Conservation (phyloP, 345 rosid species). For the Eucalyptus erythrocorys region DNA sequence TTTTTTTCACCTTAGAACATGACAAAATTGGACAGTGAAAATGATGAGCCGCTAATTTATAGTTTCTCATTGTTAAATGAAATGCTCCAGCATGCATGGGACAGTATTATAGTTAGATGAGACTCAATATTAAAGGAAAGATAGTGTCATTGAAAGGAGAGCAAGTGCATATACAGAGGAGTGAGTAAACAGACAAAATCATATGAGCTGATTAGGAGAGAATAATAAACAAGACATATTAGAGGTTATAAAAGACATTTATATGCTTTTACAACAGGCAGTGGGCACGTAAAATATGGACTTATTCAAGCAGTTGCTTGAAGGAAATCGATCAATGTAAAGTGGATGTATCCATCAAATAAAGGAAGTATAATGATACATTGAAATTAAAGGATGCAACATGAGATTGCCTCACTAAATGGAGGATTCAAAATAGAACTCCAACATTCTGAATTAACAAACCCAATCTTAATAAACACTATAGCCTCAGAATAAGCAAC, state of each 20-base stretch:
- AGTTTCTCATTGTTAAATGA: not conserved
- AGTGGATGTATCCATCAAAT: not conserved
- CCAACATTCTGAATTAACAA: not conserved
- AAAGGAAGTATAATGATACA: not conserved
- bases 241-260: not conserved
- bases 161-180: not conserved
- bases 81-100: not conserved
- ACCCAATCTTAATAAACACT: not conserved
- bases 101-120: not conserved
- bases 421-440: not conserved
- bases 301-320: not conserved
- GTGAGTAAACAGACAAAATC: not conserved
- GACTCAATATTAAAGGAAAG: not conserved
- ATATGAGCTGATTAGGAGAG: not conserved
- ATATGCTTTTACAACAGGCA: not conserved
- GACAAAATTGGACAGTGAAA: not conserved
- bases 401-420: not conserved
- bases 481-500: not conserved
- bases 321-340: not conserved
- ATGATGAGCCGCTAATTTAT: not conserved
- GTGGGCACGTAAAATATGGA: not conserved
- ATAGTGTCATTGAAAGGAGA: not conserved
- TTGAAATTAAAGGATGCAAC: not conserved
- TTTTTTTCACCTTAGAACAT: not conserved
- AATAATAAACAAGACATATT: not conserved